Evolutionary conservation across 164 flowering plant genomes (phyloP).

Genomic region (Platanus orientalis): DNA sequence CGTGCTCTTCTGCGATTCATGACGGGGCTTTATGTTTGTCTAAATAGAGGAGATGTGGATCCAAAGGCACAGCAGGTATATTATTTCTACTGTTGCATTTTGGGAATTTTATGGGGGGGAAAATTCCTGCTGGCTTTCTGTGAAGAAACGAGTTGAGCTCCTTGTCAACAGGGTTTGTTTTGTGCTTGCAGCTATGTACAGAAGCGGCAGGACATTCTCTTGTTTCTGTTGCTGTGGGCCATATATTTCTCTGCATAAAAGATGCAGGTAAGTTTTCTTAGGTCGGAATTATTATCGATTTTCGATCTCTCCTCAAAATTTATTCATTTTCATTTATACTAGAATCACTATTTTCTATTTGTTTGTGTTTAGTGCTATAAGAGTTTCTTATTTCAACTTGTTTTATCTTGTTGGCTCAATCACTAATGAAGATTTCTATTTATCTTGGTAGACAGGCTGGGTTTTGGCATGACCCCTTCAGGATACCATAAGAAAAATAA

Average conservation of each 20-base stretch:
- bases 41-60: slow-evolving; percentile 91
- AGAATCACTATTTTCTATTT: too few species aligned
- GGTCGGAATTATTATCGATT: not conserved
- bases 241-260: slow-evolving; percentile 87
- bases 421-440: not conserved
- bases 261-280: slow-evolving; percentile 71
- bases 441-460: not conserved
- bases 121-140: not conserved
- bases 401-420: not conserved
- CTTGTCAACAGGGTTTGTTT: slow-evolving; percentile 6
- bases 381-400: not conserved
- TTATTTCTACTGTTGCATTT: not conserved
- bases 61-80: slow-evolving; percentile 67
- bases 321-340: not conserved
- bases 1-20: slow-evolving; percentile 97
- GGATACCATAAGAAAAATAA: not conserved
- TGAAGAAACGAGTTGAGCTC: slow-evolving; percentile 5
- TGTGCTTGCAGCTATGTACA: slow-evolving; percentile 48
- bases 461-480: not conserved
- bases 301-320: not conserved
- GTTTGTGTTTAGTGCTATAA: too few species aligned
- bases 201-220: slow-evolving; percentile 92
- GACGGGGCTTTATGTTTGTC: slow-evolving; percentile 87
- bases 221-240: slow-evolving; percentile 82
- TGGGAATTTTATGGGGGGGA: not conserved